phyloP scores from a whole-genome alignment of 1,284 basidiomycete species.

The Ganoderma sinense region DNA sequence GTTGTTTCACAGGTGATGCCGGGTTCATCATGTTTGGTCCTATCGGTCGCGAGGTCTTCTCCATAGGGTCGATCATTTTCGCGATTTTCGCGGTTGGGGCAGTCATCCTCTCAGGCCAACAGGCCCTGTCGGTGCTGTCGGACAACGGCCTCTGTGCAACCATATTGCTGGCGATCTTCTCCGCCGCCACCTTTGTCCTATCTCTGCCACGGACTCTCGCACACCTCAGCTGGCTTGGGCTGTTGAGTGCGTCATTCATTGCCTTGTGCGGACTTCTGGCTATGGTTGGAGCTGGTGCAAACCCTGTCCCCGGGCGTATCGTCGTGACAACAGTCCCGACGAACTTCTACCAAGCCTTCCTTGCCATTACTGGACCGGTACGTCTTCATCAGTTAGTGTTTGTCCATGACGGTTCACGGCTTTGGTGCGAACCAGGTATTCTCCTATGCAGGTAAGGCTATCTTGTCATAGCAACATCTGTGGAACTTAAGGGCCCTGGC shows the following conservation, averaged over 20 bases:
- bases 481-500: too few relatives aligned
- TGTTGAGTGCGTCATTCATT: constrained; percentile 52
- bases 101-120: constrained; percentile 40
- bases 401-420: background rate
- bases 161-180: constrained; percentile 53
- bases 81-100: constrained; percentile 48
- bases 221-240: constrained; percentile 53
- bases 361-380: constrained; percentile 63
- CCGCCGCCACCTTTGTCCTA: constrained; percentile 50
- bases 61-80: constrained; percentile 56
- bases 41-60: constrained; percentile 53
- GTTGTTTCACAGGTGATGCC: constrained; percentile 52
- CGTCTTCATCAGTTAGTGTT: constrained; percentile 17
- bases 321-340: constrained; percentile 49
- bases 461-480: too few relatives aligned
- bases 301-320: constrained; percentile 52
- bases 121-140: constrained; percentile 56
- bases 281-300: constrained; percentile 59
- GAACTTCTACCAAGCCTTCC: constrained; percentile 58
- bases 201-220: constrained; percentile 58
- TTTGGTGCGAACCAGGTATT: constrained; percentile 50
- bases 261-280: constrained; percentile 52
- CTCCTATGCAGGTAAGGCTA: constrained; percentile 55
- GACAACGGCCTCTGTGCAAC: constrained; percentile 56
- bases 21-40: constrained; percentile 61